A percentile compares a stretch with the other conserved stretches of the same genome.
Evolutionary conservation across 306 rosid genomes (phyloP).

Genomic region (Abrus pulchellus): DNA sequence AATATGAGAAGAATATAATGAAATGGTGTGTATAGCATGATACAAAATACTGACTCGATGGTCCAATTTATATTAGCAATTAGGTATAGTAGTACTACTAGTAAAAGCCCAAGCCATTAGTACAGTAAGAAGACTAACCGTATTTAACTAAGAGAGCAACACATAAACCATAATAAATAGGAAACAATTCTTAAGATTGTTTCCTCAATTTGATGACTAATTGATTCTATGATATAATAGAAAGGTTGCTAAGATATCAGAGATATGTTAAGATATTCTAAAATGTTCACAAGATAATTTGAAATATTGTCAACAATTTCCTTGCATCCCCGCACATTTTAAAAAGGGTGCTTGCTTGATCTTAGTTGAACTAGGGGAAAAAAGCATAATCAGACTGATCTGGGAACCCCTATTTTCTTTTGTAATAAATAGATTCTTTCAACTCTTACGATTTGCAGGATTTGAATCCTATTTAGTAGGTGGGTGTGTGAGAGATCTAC

Average conservation of each 20-base stretch:
- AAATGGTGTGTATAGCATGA: background rate
- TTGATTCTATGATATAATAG: background rate
- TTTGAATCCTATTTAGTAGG: constrained; percentile 92
- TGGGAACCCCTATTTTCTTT: background rate
- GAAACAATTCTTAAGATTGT: background rate
- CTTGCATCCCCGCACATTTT: background rate
- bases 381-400: background rate
- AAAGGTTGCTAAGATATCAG: background rate
- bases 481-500: constrained; percentile 94
- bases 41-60: background rate
- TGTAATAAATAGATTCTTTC: constrained; percentile 36
- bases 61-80: background rate
- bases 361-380: constrained; percentile 4
- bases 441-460: constrained; percentile 61
- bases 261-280: background rate
- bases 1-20: constrained; percentile 1
- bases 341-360: constrained; percentile 17
- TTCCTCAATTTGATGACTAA: constrained; percentile 10
- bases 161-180: background rate
- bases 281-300: background rate
- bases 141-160: constrained; percentile 3
- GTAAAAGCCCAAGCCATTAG: background rate
- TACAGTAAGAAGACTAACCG: background rate
- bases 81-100: background rate
- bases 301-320: constrained; percentile 6